phyloP scores from a whole-genome alignment of 1,139 yeast genomes.

The Saccharomyces hybrid region DNA sequence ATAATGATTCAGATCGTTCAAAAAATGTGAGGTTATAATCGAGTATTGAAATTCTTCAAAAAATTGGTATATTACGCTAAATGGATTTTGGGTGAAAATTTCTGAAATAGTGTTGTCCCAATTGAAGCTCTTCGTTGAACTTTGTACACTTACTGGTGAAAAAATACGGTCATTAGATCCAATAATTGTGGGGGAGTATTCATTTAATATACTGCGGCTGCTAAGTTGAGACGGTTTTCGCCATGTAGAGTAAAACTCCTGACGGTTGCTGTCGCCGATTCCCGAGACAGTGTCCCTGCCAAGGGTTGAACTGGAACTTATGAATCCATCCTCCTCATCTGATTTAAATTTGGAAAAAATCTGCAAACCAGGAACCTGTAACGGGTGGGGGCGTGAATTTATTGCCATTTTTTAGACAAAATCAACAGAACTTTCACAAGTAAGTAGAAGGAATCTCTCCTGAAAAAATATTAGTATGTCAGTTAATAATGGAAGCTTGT shows the following conservation, averaged over 20 bases:
- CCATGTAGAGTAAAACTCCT: not conserved
- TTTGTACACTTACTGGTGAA: not conserved
- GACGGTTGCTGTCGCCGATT: not conserved
- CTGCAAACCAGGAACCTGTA: slow-evolving; percentile 12
- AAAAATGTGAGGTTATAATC: slow-evolving; percentile 24
- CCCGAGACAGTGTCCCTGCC: not conserved
- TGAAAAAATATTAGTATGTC: too few species aligned
- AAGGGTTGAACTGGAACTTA: not conserved
- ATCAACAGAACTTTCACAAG: not conserved
- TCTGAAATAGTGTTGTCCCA: not conserved
- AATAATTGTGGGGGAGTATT: slow-evolving; percentile 23
- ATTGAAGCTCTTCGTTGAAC: not conserved
- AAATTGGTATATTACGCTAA: slow-evolving; percentile 12
- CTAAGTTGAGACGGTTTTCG: not conserved
- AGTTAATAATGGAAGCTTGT: too few species aligned
- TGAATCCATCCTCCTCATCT: not conserved
- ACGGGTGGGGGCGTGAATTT: not conserved
- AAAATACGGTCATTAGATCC: not conserved
- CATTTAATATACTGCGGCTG: slow-evolving; percentile 13
- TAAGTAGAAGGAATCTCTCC: too few species aligned
- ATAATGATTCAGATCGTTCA: slow-evolving; percentile 15
- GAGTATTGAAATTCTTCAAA: slow-evolving; percentile 28
- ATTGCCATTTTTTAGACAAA: not conserved
- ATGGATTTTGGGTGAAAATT: slow-evolving; percentile 4
- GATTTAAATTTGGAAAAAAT: slow-evolving; percentile 8